Base-by-base conservation (phyloP, 768 basidiomycete species). In the Fibroporia radiculosa region DNA sequence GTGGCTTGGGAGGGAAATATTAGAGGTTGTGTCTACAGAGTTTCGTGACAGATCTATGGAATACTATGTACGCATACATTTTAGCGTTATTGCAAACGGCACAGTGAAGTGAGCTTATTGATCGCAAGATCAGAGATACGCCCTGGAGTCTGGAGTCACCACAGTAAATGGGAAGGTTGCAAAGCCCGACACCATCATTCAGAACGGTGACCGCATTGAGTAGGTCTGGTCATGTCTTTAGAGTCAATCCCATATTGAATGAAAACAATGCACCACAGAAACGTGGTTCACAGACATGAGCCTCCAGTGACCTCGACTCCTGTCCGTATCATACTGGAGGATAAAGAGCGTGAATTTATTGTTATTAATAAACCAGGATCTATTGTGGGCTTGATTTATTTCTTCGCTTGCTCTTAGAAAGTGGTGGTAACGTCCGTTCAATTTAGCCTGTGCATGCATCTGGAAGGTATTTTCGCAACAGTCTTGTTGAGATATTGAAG, bases 361-460 rank as follows among this genome's bases (percentile, higher is more conserved):
- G 86, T 97, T 12, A 85, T 99, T 23, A 85, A 97, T 58, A 99
- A 99, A 70, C 95, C 95, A 2, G 95, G 95, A 26, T 88, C 87
- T 60, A 90, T 97, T 59, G 93, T 96, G 62, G n/a, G n/a, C n/a
- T n/a, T n/a, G n/a, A 65, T 93, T 78, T 18, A 35, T 6, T 7
- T 10, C 29, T 18, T 8, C 16, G 34, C 8, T n/a, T 7, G 6
- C 7, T 19, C 34, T 35, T 6, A 35, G 7, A 18, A 8, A 8
- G 52, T 58, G 49, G 56, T 52, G 35, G 42, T 34, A n/a, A 35
- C 45, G 44, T 47, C 43, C 46, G 23, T 28, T 26, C 36, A 44
- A 44, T 28, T 57, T 23, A 91, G 90, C 91, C 93, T 23, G 86
- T 97, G 2, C 95, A 99, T 61, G 80, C 90, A 1, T 82, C 90